Base-by-base conservation (phyloP, 176 grass and related monocot species). In the Carex parvula region DNA sequence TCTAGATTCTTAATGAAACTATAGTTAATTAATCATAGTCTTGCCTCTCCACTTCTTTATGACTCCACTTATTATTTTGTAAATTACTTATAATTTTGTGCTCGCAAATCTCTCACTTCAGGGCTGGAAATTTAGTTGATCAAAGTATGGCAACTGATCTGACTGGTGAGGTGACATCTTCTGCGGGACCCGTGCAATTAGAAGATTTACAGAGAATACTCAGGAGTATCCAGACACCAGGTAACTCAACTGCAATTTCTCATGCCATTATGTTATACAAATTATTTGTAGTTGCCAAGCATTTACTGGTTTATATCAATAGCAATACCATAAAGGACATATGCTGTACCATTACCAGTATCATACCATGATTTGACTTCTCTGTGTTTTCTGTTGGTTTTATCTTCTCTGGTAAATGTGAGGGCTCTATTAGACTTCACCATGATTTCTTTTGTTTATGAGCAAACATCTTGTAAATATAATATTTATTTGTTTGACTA, bases 61-160 rank as follows among this genome's bases (percentile, higher is more conserved):
- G 8, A 2, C 5, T 17, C 35, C 3, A 76, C 4, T 76, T 32
- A 14, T 29, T 8, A 29, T 77, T 55, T 56, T 8, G 8, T 52
- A 55, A 77, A 56, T 30, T 32, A 77, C 22, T 77, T 55, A 9
- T 56, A 16, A 14, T 57, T 78, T 18, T 32, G 26, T 33, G 26
- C 52, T 78, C 53, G 6, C 37, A 52, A 37, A 58, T 46, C 17
- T 81, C 7, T 85, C 16, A 78, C 17, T 33, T 80, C 61, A 98
- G 95, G 87, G 95, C 93, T 89, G 95, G 92, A 86, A 98, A 95
- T 89, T 87, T 98, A 91, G 95, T 93, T 89, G 95, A 94, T 88
- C 94, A 98, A 86, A 95, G 88, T 79, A 90, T 98, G 91, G 86
- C 91, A 24, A 69, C 87, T 77, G 95, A 98, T 88, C 79, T 95